Conservation (phyloP, 257 asterid genomes). For the Parsonsia alboflavescens region DNA sequence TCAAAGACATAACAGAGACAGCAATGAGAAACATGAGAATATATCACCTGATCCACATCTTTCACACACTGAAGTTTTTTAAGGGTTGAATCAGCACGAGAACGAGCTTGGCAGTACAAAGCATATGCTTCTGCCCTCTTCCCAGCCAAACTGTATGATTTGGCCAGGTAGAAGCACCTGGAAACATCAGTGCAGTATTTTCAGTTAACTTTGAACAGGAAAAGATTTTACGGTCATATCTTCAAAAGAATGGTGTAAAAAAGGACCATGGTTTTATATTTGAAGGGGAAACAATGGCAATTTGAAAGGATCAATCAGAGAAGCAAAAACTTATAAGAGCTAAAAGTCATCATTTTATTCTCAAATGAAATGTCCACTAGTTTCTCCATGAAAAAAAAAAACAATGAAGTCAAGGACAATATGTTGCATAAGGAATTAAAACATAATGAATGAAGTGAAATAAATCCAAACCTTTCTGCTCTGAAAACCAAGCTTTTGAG, state of each 20-base stretch:
- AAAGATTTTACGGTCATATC: neutral
- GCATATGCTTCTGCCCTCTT: conserved; percentile 94
- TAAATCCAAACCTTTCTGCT: conserved; percentile 71
- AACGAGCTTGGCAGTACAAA: conserved; percentile 60
- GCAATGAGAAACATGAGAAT: neutral
- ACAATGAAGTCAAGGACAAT: conserved; percentile 9
- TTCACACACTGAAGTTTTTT: conserved; percentile 46
- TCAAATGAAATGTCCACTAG: neutral
- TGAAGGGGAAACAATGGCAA: neutral
- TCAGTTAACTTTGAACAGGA: neutral
- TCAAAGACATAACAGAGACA: neutral
- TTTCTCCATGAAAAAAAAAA: neutral
- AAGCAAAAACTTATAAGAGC: neutral
- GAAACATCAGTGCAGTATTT: conserved; percentile 8
- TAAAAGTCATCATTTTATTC: neutral
- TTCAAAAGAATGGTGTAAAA: neutral
- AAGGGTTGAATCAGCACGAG: conserved; percentile 59
- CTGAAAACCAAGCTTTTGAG: conserved; percentile 61
- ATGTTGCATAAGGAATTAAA: neutral
- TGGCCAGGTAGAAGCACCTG: conserved; percentile 97
- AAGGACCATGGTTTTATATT: neutral
- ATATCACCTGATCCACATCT: conserved; percentile 57
- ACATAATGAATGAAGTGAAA: conserved; percentile 5
- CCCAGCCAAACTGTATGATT: conserved; percentile 89
- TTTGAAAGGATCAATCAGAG: neutral